Evolutionary conservation across 1,284 basidiomycete genomes (phyloP).

Genomic region (Naganishia sp.): DNA sequence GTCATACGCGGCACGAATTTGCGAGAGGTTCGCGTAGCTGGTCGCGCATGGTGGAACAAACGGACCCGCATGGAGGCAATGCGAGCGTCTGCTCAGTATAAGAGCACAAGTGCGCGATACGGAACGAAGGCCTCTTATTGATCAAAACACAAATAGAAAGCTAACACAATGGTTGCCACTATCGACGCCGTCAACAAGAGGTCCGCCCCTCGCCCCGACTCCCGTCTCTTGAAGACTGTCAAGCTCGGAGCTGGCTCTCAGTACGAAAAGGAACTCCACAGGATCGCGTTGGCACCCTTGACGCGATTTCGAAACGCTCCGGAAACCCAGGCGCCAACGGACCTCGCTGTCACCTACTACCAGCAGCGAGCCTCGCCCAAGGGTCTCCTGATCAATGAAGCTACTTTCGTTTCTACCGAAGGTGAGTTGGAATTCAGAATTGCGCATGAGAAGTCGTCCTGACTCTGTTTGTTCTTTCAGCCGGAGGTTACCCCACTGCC

Average conservation of each 20-base stretch:
- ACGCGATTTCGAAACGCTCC: slow-evolving; percentile 44
- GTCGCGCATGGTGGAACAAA: too few relatives aligned
- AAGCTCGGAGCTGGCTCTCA: slow-evolving; percentile 25
- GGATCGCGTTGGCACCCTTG: slow-evolving; percentile 50
- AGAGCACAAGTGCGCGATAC: too few relatives aligned
- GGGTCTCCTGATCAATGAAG: slow-evolving; percentile 50
- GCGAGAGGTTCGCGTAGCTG: too few relatives aligned
- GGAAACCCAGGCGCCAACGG: slow-evolving; percentile 37
- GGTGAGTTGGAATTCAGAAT: background rate
- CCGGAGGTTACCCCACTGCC: slow-evolving; percentile 36
- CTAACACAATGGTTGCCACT: slow-evolving; percentile 14
- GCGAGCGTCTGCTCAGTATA: too few relatives aligned
- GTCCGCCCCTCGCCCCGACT: slow-evolving; percentile 24
- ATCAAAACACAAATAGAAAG: background rate
- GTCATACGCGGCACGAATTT: too few relatives aligned
- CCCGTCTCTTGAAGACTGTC: slow-evolving; percentile 24
- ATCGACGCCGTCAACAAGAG: slow-evolving; percentile 25
- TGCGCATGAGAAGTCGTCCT: background rate
- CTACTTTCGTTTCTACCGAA: slow-evolving; percentile 40
- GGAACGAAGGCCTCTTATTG: too few relatives aligned
- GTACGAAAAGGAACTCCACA: slow-evolving; percentile 37
- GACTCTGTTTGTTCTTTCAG: slow-evolving; percentile 2
- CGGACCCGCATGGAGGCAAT: too few relatives aligned
- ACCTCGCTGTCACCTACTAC: slow-evolving; percentile 48
- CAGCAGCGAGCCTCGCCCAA: slow-evolving; percentile 47